Evolutionary conservation across 805 yeast species (phyloP).

Genomic region (Pachysolen tannophilus): DNA sequence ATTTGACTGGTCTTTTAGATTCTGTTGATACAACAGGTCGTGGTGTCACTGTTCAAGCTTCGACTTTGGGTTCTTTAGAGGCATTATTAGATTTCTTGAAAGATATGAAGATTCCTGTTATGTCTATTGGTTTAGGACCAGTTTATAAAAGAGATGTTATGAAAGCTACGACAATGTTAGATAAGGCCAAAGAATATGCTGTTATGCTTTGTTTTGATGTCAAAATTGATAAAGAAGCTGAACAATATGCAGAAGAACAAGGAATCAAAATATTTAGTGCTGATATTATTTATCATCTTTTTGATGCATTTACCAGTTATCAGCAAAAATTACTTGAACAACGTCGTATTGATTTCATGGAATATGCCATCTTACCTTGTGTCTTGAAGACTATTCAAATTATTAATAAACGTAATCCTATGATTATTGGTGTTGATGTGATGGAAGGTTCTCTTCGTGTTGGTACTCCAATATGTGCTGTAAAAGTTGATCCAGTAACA

Average conservation of each 20-base stretch:
- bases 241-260: conserved; percentile 93
- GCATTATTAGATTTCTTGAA: conserved; percentile 95
- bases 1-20: conserved; percentile 86
- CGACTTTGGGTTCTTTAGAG: conserved; percentile 96
- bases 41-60: conserved; percentile 98
- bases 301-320: conserved; percentile 89
- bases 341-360: conserved; percentile 83
- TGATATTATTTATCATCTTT: conserved; percentile 92
- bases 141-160: conserved; percentile 97
- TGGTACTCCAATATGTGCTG: conserved; percentile 96
- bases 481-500: conserved; percentile 80
- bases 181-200: conserved; percentile 90
- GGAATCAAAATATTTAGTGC: conserved; percentile 91
- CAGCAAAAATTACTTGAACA: conserved; percentile 82
- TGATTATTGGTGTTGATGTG: conserved; percentile 99
- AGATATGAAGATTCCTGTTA: conserved; percentile 98
- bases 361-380: conserved; percentile 90
- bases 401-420: conserved; percentile 97
- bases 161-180: conserved; percentile 96
- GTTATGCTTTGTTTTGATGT: conserved; percentile 99
- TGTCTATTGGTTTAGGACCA: conserved; percentile 98
- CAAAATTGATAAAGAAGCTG: conserved; percentile 95
- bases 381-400: conserved; percentile 91
- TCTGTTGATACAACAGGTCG: conserved; percentile 91
- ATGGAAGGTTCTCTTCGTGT: conserved; percentile 80